Base-by-base conservation (phyloP, 768 basidiomycete genomes). In the Porphyrellus cyaneotinctus region DNA sequence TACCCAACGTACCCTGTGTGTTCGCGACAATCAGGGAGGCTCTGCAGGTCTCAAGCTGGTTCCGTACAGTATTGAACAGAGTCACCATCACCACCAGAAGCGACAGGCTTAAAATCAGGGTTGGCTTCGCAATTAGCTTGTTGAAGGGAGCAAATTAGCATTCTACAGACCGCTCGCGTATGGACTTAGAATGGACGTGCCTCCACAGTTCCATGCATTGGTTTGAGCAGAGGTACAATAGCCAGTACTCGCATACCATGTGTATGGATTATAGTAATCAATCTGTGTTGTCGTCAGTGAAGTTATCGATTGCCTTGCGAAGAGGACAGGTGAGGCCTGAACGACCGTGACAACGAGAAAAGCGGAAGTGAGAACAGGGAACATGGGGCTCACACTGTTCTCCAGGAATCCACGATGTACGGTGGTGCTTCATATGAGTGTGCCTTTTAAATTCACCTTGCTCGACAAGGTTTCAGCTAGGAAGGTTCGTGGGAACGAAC, bases 121-220 rank as follows among this genome's bases (percentile, higher is more conserved):
- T 77, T 81, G 4, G 76, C 78, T 1, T 72, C 41, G 58, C 80
- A 82, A 59, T 78, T 72, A 17, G 64, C 76, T 78, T 32, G 3
- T 43, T 47, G 12, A 43, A 39, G 4, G 10, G 6, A 35, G 32
- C 24, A 12, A 28, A 20, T 56, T 26, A 48, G 24, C 23, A 15
- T 43, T 37, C 18, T 14, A 20, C 11, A 23, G 11, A 49, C 1
- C 0, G 1, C n/a, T 20, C 22, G 5, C 31, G 20, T 15, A 43
- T 11, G 39, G 23, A 11, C 6, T 33, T 50, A 8, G 15, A 35
- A 28, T 37, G n/a, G 38, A 67, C 74, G 49, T 55, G 79, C 81
- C 55, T 66, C 83, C 84, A 64, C 83, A 84, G 28, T 73, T 62
- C 80, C 82, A 84, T 20, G 71, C 69, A 37, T 75, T 56, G 23